Percentiles rank a stretch among this genome's conserved stretches.
Evolutionary conservation across 495 filamentous ascomycete genomes (phyloP).

Genomic region (Talaromyces proteolyticus): DNA sequence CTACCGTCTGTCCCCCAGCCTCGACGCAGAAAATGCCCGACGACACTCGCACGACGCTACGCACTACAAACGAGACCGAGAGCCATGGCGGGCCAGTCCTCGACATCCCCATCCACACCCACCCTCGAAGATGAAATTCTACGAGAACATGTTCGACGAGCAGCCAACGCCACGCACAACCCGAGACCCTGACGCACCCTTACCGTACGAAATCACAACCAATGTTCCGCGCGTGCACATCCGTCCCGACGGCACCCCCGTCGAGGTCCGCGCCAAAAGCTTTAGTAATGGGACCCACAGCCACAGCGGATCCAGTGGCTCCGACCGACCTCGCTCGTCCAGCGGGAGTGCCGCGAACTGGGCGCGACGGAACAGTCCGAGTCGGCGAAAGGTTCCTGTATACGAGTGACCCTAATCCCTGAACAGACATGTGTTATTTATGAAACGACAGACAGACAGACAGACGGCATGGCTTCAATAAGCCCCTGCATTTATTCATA

Average conservation of each 20-base stretch:
- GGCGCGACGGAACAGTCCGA: not conserved
- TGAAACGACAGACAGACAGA: not conserved
- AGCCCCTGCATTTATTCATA: too few species aligned
- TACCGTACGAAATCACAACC: slow-evolving; percentile 2
- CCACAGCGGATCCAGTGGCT: slow-evolving; percentile 4
- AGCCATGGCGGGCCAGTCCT: slow-evolving; percentile 17
- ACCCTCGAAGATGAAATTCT: slow-evolving; percentile 21
- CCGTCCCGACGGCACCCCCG: not conserved
- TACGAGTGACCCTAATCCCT: too few species aligned
- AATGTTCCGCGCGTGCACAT: not conserved
- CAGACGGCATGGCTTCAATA: too few species aligned
- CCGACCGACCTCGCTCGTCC: slow-evolving; percentile 2
- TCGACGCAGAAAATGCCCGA: slow-evolving; percentile 18
- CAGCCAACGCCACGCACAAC: slow-evolving; percentile 5
- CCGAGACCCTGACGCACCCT: not conserved
- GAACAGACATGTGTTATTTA: not conserved
- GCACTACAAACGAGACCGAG: slow-evolving; percentile 23
- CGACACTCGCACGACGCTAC: slow-evolving; percentile 36
- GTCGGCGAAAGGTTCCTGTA: not conserved
- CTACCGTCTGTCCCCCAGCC: slow-evolving; percentile 26
- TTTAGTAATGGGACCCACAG: not conserved
- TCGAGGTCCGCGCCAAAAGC: not conserved
- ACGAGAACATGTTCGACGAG: slow-evolving; percentile 24
- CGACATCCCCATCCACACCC: slow-evolving; percentile 13
- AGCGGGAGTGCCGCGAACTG: not conserved